Conservation (phyloP, 306 rosid species). For the Quercus ilex region DNA sequence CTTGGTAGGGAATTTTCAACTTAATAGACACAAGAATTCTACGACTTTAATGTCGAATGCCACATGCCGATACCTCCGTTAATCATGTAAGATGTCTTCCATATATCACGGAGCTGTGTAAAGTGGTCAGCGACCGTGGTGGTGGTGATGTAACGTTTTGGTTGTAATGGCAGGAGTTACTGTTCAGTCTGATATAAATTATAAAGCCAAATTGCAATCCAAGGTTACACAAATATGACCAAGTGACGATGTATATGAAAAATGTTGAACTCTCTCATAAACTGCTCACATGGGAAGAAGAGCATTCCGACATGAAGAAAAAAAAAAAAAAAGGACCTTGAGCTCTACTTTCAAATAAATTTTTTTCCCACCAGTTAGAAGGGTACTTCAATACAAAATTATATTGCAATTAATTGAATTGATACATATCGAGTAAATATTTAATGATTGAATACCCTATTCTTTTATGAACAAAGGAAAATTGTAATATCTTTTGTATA, state of each 20-base stretch:
- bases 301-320: too few relatives aligned
- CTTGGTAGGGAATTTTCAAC: too few relatives aligned
- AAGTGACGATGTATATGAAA: background rate
- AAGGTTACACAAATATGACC: background rate
- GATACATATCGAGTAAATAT: background rate
- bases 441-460: background rate
- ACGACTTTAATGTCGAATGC: too few relatives aligned
- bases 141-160: background rate
- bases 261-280: background rate
- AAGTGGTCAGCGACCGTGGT: background rate
- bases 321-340: background rate
- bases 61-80: background rate
- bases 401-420: background rate
- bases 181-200: background rate
- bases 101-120: background rate
- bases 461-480: conserved; percentile 19
- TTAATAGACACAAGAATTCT: too few relatives aligned
- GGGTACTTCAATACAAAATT: background rate
- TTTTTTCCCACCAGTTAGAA: background rate
- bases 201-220: background rate
- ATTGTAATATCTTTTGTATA: conserved; percentile 1
- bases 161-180: background rate
- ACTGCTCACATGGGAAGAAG: background rate
- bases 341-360: background rate
- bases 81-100: background rate